Conservation (phyloP, 495 filamentous ascomycete genomes). For the Sabuloglossum arenarium region DNA sequence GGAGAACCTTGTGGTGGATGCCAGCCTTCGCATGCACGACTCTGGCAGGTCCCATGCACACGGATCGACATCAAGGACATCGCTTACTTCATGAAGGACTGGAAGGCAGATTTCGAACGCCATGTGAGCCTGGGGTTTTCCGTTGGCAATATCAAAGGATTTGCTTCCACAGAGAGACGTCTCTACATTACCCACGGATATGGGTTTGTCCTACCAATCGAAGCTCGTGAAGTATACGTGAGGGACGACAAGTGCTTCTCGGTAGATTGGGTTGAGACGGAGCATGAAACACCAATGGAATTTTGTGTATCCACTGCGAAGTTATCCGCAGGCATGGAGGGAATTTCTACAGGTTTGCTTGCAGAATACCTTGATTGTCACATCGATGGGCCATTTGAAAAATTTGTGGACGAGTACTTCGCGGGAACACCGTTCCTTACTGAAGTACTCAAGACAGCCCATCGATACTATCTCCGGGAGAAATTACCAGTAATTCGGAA, state of each 20-base stretch:
- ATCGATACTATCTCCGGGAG: slow-evolving; percentile 70
- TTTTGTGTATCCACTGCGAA: slow-evolving; percentile 71
- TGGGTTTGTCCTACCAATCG: slow-evolving; percentile 69
- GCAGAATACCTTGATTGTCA: slow-evolving; percentile 84
- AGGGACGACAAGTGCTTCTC: slow-evolving; percentile 81
- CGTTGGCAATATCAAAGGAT: slow-evolving; percentile 28
- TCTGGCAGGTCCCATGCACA: slow-evolving; percentile 92
- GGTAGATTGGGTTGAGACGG: slow-evolving; percentile 72
- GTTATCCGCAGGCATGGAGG: slow-evolving; percentile 66
- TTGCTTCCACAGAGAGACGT: slow-evolving; percentile 47
- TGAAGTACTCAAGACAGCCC: slow-evolving; percentile 82
- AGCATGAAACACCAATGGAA: slow-evolving; percentile 45
- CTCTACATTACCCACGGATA: slow-evolving; percentile 50
- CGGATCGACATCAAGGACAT: slow-evolving; percentile 95
- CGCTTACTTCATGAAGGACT: slow-evolving; percentile 93
- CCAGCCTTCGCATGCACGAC: slow-evolving; percentile 73
- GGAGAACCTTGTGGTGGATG: slow-evolving; percentile 85
- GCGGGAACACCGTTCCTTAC: slow-evolving; percentile 84
- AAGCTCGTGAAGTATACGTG: slow-evolving; percentile 76
- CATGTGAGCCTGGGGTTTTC: slow-evolving; percentile 53
- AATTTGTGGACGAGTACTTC: slow-evolving; percentile 84
- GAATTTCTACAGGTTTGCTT: slow-evolving; percentile 51
- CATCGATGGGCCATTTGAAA: slow-evolving; percentile 71
- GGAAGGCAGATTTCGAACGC: slow-evolving; percentile 85
- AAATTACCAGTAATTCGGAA: slow-evolving; percentile 72